Evolutionary conservation across 192 early-diverging fungal species (phyloP), one percentile per base, ranked within the genome.

Genomic region (Obelidium mucronatum): DNA sequence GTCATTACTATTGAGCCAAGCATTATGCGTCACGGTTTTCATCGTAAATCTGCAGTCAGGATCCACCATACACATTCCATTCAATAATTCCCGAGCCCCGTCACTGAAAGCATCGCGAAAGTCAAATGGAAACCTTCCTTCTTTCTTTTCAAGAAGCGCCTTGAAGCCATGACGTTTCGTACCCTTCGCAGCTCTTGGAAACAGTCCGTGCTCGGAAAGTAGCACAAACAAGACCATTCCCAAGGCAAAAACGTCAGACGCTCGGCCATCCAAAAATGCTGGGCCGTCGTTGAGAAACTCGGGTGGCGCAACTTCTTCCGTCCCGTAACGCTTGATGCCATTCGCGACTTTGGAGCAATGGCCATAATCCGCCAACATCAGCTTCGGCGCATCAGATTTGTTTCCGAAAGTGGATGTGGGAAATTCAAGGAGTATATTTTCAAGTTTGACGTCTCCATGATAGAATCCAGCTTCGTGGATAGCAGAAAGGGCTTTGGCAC

Each of bases 211-310:
- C 54, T 64, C 74, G 19, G 22, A 31, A 37, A 76, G 33, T 2
- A 76, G 53, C 42, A 53, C 28, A 36, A 44, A 67, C 61, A 76
- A 39, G 17, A 65, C 26, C 40, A 76, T 68, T 30, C 74, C 74
- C 35, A 76, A 51, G 24, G 74, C 74, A 67, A 76, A 76, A 37
- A 76, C 64, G 37, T 76, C 74, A 11, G 74, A 11, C 17, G 39
- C 51, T 22, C 69, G 51, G 3, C 69, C 69, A 37, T 72, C 69
- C 54, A 53, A 37, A 6, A 26, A 13, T 36, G 17, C 1, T 35
- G 69, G 69, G 35, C 53, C 36, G n/a, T 35, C 69, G 13, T 31
- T 30, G 6, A 72, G 28, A 72, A 72, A 72, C 35, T 72, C 69
- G 19, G 69, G 69, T 35, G 69, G 69, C 22, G 53, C 54, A n/a